Base-by-base conservation (phyloP, 805 yeast species). In the Ogataea paradorogensis region DNA sequence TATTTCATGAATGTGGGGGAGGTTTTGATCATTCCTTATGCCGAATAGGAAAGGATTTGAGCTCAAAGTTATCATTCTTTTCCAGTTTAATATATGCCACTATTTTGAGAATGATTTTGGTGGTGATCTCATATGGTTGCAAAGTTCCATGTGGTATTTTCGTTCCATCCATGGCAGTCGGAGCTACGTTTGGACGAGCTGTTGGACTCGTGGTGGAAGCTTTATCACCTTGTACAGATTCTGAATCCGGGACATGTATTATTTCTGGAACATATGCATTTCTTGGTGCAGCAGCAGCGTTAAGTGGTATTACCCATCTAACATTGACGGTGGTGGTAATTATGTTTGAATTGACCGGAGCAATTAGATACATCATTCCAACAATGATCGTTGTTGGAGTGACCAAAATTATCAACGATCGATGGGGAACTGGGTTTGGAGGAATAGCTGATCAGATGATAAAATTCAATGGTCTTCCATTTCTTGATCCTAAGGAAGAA, bases 401-500 rank as follows among this genome's bases (percentile, higher is more conserved):
- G 8, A 90, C 98, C 2, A 86, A 86, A 53, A 65, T 80, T 26
- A 79, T 93, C n/a, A 77, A 79, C 50, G 93, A 85, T 43, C 70
- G 66, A 40, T 81, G 83, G 69, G 95, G 95, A 2, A 69, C 74
- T 16, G 78, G 79, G 0, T 47, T 47, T 35, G 86, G 84, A 9
- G 99, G 98, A 1, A 91, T 93, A 45, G 96, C 99, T 0, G 99
- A 93, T 58, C 95, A 88, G 61, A 90, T 90, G 86, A 89, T 95
- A 46, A 66, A 69, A 27, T 84, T 86, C 53, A 90, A 89, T 62
- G 96, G 96, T 0, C 70, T 86, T 33, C 99, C 99, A 0, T 77
- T 77, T 43, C 71, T 91, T 20, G 89, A 77, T 56, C 67, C 79
- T 9, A 83, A 83, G 52, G 90, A 82, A 47, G 87, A 82, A 31